These are phyloP conservation scores for Astragalus membranaceus DNA, from an alignment of 306 rosid species.

Conservation along the genomic window DNA sequence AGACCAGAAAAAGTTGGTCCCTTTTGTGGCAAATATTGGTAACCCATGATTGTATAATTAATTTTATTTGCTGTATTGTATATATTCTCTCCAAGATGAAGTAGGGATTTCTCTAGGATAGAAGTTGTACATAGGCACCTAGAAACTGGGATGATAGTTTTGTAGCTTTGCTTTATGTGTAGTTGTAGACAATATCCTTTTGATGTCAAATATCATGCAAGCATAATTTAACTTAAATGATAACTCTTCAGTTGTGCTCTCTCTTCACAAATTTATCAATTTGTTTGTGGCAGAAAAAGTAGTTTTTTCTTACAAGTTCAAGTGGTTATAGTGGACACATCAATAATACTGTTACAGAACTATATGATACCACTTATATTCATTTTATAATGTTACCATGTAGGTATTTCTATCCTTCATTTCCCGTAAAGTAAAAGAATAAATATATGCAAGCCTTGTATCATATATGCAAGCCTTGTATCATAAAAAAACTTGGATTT, in stretches of 20 bases:
- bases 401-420: too few relatives aligned
- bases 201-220: slow-evolving; percentile 22
- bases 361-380: too few relatives aligned
- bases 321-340: too few relatives aligned
- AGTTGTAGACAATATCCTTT: slow-evolving; percentile 20
- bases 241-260: neutral
- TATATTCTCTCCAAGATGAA: slow-evolving; percentile 23
- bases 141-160: slow-evolving; percentile 18
- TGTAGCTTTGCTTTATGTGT: slow-evolving; percentile 32
- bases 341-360: too few relatives aligned
- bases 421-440: too few relatives aligned
- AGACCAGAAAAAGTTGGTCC: slow-evolving; percentile 84
- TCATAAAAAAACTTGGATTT: too few relatives aligned
- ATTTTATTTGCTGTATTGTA: slow-evolving; percentile 27
- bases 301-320: too few relatives aligned
- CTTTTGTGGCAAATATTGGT: slow-evolving; percentile 75
- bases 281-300: too few relatives aligned
- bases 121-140: slow-evolving; percentile 39
- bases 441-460: too few relatives aligned
- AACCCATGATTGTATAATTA: slow-evolving; percentile 44
- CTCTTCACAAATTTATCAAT: too few relatives aligned
- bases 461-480: too few relatives aligned
- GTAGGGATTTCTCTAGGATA: slow-evolving; percentile 31
- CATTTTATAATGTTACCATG: too few relatives aligned
- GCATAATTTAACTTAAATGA: slow-evolving; percentile 4